These are phyloP conservation scores for Strobilomyces dryophilus DNA, from an alignment of 768 basidiomycete species.

Conservation along the genomic window DNA sequence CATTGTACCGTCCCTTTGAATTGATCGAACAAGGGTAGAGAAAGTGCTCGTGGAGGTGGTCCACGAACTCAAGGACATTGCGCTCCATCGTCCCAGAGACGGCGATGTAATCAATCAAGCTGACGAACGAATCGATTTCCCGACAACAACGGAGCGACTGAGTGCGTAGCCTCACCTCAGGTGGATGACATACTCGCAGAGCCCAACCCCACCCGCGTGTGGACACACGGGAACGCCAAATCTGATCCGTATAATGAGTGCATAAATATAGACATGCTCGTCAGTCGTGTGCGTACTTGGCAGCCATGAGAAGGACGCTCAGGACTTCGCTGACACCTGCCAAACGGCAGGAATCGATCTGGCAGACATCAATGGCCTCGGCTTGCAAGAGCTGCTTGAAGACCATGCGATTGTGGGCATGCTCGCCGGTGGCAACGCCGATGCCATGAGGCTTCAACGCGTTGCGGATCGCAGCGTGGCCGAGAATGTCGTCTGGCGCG, in stretches of 20 bases:
- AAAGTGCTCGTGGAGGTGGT: slow-evolving; percentile 95
- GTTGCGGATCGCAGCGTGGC: slow-evolving; percentile 81
- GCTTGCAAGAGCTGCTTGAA: slow-evolving; percentile 96
- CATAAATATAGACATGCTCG: neutral
- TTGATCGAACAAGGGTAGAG: slow-evolving; percentile 87
- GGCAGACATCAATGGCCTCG: slow-evolving; percentile 90
- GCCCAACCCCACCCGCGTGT: slow-evolving; percentile 92
- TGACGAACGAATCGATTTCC: slow-evolving; percentile 24
- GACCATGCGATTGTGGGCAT: slow-evolving; percentile 93
- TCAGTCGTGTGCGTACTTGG: slow-evolving; percentile 53
- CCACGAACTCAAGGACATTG: slow-evolving; percentile 88
- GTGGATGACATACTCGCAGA: slow-evolving; percentile 93
- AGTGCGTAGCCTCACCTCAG: slow-evolving; percentile 45
- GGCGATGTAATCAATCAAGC: slow-evolving; percentile 90
- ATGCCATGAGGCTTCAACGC: slow-evolving; percentile 80
- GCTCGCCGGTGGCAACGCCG: slow-evolving; percentile 94
- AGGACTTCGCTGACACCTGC: slow-evolving; percentile 96
- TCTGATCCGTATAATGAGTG: slow-evolving; percentile 34
- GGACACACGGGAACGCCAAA: slow-evolving; percentile 92
- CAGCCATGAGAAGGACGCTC: slow-evolving; percentile 87
- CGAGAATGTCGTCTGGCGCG: slow-evolving; percentile 90
- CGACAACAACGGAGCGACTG: neutral
- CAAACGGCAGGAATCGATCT: slow-evolving; percentile 92
- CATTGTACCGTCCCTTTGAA: slow-evolving; percentile 78
- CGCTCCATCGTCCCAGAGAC: slow-evolving; percentile 91